Base-by-base conservation (phyloP, 2,329 filamentous ascomycete species). In the Curvularia eragrostidis region DNA sequence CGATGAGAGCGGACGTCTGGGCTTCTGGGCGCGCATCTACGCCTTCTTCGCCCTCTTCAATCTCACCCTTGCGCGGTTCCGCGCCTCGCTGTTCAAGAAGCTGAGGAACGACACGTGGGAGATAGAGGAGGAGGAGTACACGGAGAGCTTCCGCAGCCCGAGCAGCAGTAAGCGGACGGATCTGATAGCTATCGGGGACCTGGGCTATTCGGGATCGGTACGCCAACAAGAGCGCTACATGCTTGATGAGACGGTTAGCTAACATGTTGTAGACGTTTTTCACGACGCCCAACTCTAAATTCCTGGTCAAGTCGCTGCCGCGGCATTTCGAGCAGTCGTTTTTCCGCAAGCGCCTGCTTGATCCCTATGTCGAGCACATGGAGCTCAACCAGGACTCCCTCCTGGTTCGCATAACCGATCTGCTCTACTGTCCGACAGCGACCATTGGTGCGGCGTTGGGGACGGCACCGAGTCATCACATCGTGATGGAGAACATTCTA, bases 401-500 rank as follows among this genome's bases (percentile, higher is more conserved):
- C 0, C 80, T 92, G 1, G 85, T 91, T 5, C 86, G 88, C 49
- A 91, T 92, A 66, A 89, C 86, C 23, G 88, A 92, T 71, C 86
- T 91, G 56, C 79, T 91, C 0, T 82, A 85, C 50, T 82, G 83
- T 0, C 80, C 83, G 0, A 80, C 83, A 9, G 65, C 75, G 0
- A 86, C 87, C 0, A 68, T 92, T 1, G 89, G 89, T 0, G 82
- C 84, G 1, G 65, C 87, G 0, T 64, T 91, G 0, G 83, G 87
- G 4, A 76, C 83, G 1, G 85, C 87, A 0, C 89, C 90, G 0
- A 86, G 85, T 1, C 89, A 91, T 63, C 89, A 91, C 68, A 89
- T 92, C 58, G 81, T 92, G 67, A 92, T 92, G 90, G 89, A 91
- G 72, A 92, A 92, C 69, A 80, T 91, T 2, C 78, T 91, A 23